Percentiles rank a stretch among this genome's conserved stretches.
phyloP scores from a whole-genome alignment of 495 filamentous ascomycete genomes.

The Cetradonia linearis region DNA sequence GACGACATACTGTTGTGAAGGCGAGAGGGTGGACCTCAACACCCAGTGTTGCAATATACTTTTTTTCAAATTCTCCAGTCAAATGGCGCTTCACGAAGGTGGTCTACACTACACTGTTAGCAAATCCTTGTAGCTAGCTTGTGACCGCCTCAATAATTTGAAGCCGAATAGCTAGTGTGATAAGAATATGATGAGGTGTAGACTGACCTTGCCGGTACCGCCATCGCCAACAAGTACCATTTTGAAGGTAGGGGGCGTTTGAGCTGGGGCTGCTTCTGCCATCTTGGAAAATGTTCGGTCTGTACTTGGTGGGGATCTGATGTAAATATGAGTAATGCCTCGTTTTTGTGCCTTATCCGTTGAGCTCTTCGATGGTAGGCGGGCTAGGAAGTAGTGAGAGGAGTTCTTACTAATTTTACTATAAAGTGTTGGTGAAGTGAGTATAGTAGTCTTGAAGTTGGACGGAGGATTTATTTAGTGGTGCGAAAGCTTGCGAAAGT shows the following conservation, averaged over 20 bases:
- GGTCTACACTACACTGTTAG: conserved; percentile 52
- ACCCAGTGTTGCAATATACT: conserved; percentile 99
- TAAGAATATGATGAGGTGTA: neutral
- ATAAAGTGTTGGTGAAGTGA: neutral
- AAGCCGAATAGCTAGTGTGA: neutral
- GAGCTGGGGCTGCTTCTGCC: conserved; percentile 39
- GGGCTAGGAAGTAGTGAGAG: neutral
- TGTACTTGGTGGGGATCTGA: conserved; percentile 27
- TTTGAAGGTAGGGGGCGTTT: conserved; percentile 80
- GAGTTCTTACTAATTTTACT: neutral
- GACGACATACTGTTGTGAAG: conserved; percentile 75
- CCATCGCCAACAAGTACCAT: conserved; percentile 99
- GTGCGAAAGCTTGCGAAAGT: neutral
- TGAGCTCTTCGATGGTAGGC: neutral
- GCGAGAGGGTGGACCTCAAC: conserved; percentile 95
- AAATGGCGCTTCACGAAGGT: conserved; percentile 99
- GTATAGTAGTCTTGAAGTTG: neutral
- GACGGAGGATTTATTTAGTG: neutral
- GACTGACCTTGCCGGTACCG: conserved; percentile 95
- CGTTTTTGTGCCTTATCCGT: neutral
- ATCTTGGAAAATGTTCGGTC: conserved; percentile 40
- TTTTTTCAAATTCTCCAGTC: conserved; percentile 99
- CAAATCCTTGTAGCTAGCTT: conserved; percentile 27
- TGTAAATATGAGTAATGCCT: conserved; percentile 29
- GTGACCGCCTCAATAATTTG: neutral